A percentile compares a stretch with the other conserved stretches of the same genome.
Conservation (phyloP, 345 rosid species). For the Mercurialis annua region DNA sequence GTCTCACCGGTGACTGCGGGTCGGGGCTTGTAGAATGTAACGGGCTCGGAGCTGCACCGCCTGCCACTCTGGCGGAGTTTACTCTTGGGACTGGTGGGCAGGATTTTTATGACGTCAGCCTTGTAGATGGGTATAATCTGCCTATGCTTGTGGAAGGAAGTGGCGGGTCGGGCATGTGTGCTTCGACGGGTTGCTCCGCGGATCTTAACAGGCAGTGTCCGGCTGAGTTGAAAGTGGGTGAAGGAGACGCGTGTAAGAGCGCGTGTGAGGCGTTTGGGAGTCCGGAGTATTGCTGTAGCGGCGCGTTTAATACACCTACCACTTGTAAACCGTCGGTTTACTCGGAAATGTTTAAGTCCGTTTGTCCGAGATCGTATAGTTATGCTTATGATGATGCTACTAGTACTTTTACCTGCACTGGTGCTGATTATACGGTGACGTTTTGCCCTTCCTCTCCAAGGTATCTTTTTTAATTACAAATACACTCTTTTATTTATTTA, state of each 20-base stretch:
- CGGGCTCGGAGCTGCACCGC: conserved; percentile 35
- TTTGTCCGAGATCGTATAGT: conserved; percentile 90
- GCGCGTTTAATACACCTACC: conserved; percentile 80
- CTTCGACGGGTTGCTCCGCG: conserved; percentile 67
- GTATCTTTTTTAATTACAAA: conserved; percentile 27
- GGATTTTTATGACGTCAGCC: conserved; percentile 92
- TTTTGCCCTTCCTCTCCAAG: conserved; percentile 93
- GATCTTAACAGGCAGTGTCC: conserved; percentile 87
- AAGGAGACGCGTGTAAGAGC: conserved; percentile 79
- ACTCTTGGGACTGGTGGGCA: conserved; percentile 51
- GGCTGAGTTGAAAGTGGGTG: conserved; percentile 57
- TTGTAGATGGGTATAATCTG: conserved; percentile 90
- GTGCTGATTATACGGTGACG: conserved; percentile 85
- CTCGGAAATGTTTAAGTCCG: conserved; percentile 84
- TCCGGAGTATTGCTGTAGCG: conserved; percentile 94
- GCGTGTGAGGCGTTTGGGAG: conserved; percentile 92
- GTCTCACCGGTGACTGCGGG: conserved; percentile 34
- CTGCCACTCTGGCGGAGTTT: conserved; percentile 36
- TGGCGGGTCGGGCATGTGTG: conserved; percentile 79
- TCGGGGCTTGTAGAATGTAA: conserved; percentile 33
- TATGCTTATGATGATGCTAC: conserved; percentile 92
- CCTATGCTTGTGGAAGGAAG: conserved; percentile 73
- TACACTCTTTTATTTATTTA: neutral
- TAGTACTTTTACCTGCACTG: conserved; percentile 87
- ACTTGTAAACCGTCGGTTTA: conserved; percentile 86